Conservation (phyloP, 768 basidiomycete genomes). For the Amanita exitialis region DNA sequence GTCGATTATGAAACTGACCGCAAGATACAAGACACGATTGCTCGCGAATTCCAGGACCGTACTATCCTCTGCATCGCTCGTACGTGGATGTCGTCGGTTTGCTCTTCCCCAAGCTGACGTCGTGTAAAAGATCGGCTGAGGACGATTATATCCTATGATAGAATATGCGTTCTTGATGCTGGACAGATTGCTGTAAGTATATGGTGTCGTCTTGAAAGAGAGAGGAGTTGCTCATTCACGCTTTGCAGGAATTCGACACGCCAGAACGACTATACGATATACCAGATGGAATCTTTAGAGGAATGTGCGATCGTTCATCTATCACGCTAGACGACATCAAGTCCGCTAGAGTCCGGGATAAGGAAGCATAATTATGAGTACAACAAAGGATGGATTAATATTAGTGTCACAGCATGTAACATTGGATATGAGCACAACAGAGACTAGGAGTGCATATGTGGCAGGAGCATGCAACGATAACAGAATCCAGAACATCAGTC, state of each 20-base stretch:
- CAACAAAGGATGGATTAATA: not conserved
- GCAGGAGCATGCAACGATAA: not conserved
- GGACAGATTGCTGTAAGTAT: constrained; percentile 60
- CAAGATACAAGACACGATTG: constrained; percentile 87
- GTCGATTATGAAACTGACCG: constrained; percentile 86
- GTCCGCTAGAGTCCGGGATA: constrained; percentile 20
- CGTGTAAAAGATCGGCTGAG: constrained; percentile 58
- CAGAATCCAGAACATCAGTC: constrained; percentile 19
- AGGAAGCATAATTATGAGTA: not conserved
- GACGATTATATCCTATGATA: constrained; percentile 83
- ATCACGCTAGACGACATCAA: constrained; percentile 66
- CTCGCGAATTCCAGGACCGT: constrained; percentile 71
- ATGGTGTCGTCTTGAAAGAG: not conserved
- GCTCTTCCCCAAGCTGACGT: not conserved
- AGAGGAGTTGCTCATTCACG: not conserved
- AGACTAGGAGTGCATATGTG: constrained; percentile 7
- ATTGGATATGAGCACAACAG: constrained; percentile 2
- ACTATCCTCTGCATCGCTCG: constrained; percentile 86
- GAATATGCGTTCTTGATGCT: constrained; percentile 80
- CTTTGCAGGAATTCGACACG: constrained; percentile 66
- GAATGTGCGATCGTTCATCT: constrained; percentile 80
- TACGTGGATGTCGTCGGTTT: constrained; percentile 24
- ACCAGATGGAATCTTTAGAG: constrained; percentile 61
- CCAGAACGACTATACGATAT: constrained; percentile 54
- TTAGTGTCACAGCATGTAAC: constrained; percentile 5